Base-by-base conservation (phyloP, 768 basidiomycete species). In the Rhodotorula kratochvilovae region DNA sequence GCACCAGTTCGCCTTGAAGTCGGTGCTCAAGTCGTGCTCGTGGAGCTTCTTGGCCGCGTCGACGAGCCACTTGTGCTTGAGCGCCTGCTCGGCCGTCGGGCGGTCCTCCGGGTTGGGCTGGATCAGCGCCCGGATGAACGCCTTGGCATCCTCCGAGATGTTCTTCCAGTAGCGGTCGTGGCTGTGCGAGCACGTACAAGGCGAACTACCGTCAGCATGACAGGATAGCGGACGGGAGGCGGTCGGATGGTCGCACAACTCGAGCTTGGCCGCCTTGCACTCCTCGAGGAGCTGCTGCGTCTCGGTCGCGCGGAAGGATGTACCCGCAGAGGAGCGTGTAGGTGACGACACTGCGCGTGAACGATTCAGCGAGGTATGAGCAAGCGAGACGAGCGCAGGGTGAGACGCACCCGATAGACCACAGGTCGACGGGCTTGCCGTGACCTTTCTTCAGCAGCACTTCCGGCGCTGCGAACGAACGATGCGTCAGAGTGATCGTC, bases 121-220 rank as follows among this genome's bases (percentile, higher is more conserved):
- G 13, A 97, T 82, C 35, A 96, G 81, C 0, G 82, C 79, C 73
- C 82, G 84, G 78, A 97, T 89, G 77, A 99, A 97, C 36, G 84
- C 81, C 79, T 95, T 97, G 19, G 92, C 94, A 81, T 88, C 85
- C 5, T 82, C 78, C 4, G 90, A 91, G 50, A 95, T 86, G 69
- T 95, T 96, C 80, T 87, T 86, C 96, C 96, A 99, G 72, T 93
- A 99, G 45, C 87, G 85, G 39, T 93, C 90, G 74, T 97, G 95
- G 79, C 73, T 74, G 55, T 25, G 27, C 8, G 39, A 1, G 2
- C 17, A 17, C 15, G 3, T 15, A 63, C 23, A 25, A 25, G 10
- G 23, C 46, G 11, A 25, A 23, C 4, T 12, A 16, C 2, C 29
- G 39, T 29, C 29, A 50, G 43, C 10, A 21, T 4, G 29, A 8